Base-by-base conservation (phyloP, 768 basidiomycete species). In the Imleria badia region DNA sequence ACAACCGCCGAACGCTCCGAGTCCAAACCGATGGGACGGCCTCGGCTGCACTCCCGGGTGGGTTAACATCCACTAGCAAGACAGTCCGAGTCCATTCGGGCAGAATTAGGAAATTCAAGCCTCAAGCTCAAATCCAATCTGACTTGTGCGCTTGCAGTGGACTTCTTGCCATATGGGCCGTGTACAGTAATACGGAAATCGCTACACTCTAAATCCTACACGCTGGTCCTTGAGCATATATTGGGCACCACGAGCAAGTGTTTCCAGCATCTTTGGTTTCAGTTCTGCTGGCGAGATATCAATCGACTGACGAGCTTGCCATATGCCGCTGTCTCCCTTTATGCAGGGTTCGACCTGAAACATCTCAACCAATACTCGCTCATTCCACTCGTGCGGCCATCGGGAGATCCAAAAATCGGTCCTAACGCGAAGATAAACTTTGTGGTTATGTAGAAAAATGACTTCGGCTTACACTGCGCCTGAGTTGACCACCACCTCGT, bases 331-430 rank as follows among this genome's bases (percentile, higher is more conserved):
- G 1, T 52, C 50, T 9, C 59, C 54, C 22, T 59, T 59, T n/a
- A n/a, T 14, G 40, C 33, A 3, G 64, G 59, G 30, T 66, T 66
- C 12, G 62, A 56, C 34, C 46, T 46, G 33, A 63, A 61, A 20
- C 45, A 29, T n/a, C 53, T 41, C 9, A 63, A 11, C 23, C 47
- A 54, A 29, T 38, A 54, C 23, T 48, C 56, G 19, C 13, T 23
- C 20, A 45, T 17, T 11, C 58, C 55, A 10, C 22, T 13, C 23
- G 51, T 58, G 33, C 55, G 43, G 43, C 51, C 43, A 17, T 55
- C 51, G 5, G 52, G 52, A 36, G 43, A 60, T 8, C 62, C 62
- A 22, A 64, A 64, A 60, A 14, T 63, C 63, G 22, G 64, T 47
- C 35, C 59, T 64, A 26, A 22, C n/a, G 6, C 11, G 6, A 38